Evolutionary conservation across 805 yeast species (phyloP).

Genomic region (Myxozyma sirexii): DNA sequence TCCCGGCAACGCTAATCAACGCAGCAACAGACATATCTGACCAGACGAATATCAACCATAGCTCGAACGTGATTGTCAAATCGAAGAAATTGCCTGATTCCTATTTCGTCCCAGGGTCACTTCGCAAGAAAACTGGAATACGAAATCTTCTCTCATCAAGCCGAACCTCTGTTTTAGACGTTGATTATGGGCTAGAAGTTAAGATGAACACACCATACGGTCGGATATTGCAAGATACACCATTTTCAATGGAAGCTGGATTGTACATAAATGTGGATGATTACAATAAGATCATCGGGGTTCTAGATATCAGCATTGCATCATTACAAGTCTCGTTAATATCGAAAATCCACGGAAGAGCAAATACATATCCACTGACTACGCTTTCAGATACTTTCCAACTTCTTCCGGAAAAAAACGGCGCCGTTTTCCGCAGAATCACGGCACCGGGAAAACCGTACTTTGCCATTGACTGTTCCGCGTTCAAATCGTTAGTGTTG

Average conservation of each 20-base stretch:
- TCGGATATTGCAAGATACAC: background rate
- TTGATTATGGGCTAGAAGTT: too few species aligned
- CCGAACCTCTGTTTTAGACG: too few species aligned
- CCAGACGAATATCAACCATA: too few species aligned
- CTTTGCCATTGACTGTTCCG: slow-evolving; percentile 6
- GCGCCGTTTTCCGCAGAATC: background rate
- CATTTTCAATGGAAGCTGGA: background rate
- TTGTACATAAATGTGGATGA: slow-evolving; percentile 8
- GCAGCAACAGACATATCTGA: too few species aligned
- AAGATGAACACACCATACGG: background rate
- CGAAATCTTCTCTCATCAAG: too few species aligned
- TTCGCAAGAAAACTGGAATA: slow-evolving; percentile 5
- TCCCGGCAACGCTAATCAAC: too few species aligned
- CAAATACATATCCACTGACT: background rate
- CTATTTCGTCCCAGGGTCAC: slow-evolving; percentile 17
- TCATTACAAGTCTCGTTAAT: slow-evolving; percentile 2
- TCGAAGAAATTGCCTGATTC: slow-evolving; percentile 19
- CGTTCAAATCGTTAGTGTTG: background rate
- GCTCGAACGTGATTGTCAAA: too few species aligned
- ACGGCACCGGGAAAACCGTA: background rate
- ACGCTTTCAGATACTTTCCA: background rate
- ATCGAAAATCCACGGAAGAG: background rate
- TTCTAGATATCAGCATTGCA: background rate
- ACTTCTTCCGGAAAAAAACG: background rate
- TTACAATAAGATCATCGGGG: background rate